phyloP scores from a whole-genome alignment of 2,329 filamentous ascomycete species.

The Penicillium sp. region DNA sequence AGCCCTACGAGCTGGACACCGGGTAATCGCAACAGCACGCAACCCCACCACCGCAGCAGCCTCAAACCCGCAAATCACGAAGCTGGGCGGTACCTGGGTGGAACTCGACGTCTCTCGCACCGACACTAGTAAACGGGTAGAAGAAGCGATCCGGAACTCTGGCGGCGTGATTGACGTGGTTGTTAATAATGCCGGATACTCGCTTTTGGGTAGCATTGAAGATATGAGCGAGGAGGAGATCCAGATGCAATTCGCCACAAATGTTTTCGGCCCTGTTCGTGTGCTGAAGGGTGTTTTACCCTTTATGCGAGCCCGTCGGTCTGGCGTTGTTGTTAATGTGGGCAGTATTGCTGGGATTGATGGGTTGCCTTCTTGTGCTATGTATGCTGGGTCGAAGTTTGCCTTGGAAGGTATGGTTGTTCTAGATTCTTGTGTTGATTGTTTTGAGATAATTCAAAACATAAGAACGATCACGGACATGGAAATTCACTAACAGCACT shows the following conservation, averaged over 20 bases:
- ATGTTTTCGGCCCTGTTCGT: conserved; percentile 48
- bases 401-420: neutral
- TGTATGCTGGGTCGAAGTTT: conserved; percentile 1
- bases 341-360: conserved; percentile 54
- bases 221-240: conserved; percentile 28
- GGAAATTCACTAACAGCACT: neutral
- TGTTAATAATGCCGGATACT: conserved; percentile 23
- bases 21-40: conserved; percentile 38
- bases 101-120: conserved; percentile 8
- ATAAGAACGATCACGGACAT: no score
- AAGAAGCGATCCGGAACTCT: neutral
- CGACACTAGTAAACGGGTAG: neutral
- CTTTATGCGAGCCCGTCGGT: conserved; percentile 39
- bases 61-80: conserved; percentile 11
- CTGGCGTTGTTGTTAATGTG: conserved; percentile 51
- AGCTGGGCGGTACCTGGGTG: conserved; percentile 16
- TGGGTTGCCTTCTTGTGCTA: conserved; percentile 30
- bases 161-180: conserved; percentile 11
- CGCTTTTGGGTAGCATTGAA: conserved; percentile 25
- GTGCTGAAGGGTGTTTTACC: conserved; percentile 44
- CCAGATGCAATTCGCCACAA: conserved; percentile 36
- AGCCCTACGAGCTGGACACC: conserved; percentile 35
- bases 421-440: neutral
- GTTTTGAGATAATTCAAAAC: neutral
- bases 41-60: conserved; percentile 15